Evolutionary conservation across 2,329 filamentous ascomycete species (phyloP).

Genomic region (Amauroascus niger): DNA sequence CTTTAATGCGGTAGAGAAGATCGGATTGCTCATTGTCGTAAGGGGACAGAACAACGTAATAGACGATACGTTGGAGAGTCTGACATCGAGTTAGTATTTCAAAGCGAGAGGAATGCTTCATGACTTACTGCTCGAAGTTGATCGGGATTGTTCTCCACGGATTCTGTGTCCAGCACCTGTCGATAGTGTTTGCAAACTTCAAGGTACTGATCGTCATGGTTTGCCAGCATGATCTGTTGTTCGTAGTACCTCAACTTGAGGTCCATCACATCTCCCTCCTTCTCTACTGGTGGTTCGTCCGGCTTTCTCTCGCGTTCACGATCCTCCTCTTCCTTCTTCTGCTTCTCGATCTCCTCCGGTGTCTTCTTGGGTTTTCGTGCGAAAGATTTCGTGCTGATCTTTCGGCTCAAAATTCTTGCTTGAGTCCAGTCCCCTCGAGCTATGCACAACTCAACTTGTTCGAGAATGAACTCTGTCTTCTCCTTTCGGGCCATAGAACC

Average conservation of each 20-base stretch:
- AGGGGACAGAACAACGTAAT: slow-evolving; percentile 91
- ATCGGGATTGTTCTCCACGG: slow-evolving; percentile 77
- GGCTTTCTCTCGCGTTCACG: slow-evolving; percentile 64
- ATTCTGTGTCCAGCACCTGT: slow-evolving; percentile 91
- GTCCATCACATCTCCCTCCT: slow-evolving; percentile 85
- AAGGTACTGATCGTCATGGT: slow-evolving; percentile 95
- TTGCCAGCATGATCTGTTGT: slow-evolving; percentile 89
- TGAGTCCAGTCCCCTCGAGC: slow-evolving; percentile 94
- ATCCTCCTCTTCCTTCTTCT: slow-evolving; percentile 73
- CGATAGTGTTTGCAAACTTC: slow-evolving; percentile 97
- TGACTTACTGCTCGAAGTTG: slow-evolving; percentile 71
- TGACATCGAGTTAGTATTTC: slow-evolving; percentile 30
- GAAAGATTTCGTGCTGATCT: slow-evolving; percentile 94
- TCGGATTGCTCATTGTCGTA: slow-evolving; percentile 99
- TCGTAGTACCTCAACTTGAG: slow-evolving; percentile 94
- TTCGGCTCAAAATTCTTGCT: slow-evolving; percentile 82
- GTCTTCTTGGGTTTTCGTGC: slow-evolving; percentile 84
- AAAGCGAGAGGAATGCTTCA: slow-evolving; percentile 16
- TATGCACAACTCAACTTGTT: slow-evolving; percentile 90
- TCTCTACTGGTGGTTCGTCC: slow-evolving; percentile 64
- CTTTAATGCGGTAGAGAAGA: slow-evolving; percentile 82
- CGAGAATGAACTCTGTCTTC: slow-evolving; percentile 97
- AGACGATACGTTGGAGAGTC: slow-evolving; percentile 90
- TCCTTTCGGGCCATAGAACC: slow-evolving; percentile 94
- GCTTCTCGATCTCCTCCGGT: slow-evolving; percentile 78